Conservation (phyloP, 2,329 filamentous ascomycete genomes). For the Fusarium nanum region DNA sequence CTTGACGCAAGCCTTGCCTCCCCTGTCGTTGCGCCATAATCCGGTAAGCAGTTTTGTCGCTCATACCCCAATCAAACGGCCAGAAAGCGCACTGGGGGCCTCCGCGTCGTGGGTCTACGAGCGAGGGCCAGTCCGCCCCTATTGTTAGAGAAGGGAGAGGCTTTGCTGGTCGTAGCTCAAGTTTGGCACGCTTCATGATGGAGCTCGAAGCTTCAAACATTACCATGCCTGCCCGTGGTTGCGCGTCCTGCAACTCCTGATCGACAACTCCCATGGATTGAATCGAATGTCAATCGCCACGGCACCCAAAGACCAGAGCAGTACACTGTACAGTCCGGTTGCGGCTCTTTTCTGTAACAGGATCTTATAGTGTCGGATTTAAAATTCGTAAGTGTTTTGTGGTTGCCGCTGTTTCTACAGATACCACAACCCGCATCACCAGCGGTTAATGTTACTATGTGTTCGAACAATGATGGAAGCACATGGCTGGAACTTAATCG, state of each 20-base stretch:
- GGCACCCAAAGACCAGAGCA: not conserved
- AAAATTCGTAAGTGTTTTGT: constrained; percentile 28
- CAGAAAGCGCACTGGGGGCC: constrained; percentile 19
- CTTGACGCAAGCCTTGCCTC: constrained; percentile 39
- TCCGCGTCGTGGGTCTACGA: constrained; percentile 32
- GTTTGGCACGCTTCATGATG: constrained; percentile 22
- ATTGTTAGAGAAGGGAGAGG: constrained; percentile 39
- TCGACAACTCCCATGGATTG: constrained; percentile 24
- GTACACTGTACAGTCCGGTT: not conserved
- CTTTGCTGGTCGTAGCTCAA: constrained; percentile 23
- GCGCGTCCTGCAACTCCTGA: constrained; percentile 46
- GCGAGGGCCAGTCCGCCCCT: constrained; percentile 36
- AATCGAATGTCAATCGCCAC: constrained; percentile 25
- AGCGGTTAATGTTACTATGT: not conserved
- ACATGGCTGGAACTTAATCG: constrained; percentile 21
- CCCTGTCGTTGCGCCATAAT: constrained; percentile 47
- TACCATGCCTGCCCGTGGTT: constrained; percentile 32
- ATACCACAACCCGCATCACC: not conserved
- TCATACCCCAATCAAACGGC: constrained; percentile 35
- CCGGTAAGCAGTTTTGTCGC: constrained; percentile 23
- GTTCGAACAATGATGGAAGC: constrained; percentile 3
- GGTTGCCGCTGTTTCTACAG: constrained; percentile 10
- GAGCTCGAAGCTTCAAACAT: constrained; percentile 20
- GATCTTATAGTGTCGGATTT: constrained; percentile 11
- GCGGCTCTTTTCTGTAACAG: constrained; percentile 25